Evolutionary conservation across 306 rosid genomes (phyloP).

Genomic region (Rosa chinensis): DNA sequence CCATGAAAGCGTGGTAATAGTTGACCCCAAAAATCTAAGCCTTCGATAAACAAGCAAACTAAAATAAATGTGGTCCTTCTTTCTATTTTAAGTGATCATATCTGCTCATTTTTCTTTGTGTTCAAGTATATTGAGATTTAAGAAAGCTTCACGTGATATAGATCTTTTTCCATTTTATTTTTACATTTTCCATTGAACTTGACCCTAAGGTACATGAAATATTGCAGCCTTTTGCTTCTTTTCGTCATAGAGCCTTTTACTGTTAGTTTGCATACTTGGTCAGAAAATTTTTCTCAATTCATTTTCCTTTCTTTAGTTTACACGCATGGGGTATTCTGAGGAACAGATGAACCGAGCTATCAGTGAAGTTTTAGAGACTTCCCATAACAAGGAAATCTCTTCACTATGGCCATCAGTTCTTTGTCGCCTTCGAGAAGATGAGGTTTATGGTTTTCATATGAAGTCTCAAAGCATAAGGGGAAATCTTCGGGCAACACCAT

Average conservation of each 20-base stretch:
- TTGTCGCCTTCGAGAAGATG: constrained; percentile 70
- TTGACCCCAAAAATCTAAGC: not conserved
- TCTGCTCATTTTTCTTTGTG: not conserved
- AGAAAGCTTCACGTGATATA: not conserved
- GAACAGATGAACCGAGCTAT: constrained; percentile 62
- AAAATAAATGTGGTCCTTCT: not conserved
- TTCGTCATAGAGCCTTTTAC: not conserved
- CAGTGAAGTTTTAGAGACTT: constrained; percentile 53
- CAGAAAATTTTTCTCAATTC: not conserved
- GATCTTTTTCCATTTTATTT: not conserved
- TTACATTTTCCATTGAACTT: not conserved
- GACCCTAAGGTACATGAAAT: not conserved
- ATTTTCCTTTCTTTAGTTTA: constrained; percentile 46
- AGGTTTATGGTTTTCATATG: constrained; percentile 59
- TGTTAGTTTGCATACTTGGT: not conserved
- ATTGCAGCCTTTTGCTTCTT: not conserved
- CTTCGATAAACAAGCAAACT: not conserved
- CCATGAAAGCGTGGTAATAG: not conserved
- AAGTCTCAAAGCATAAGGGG: constrained; percentile 35
- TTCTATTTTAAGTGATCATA: not conserved
- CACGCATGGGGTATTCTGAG: constrained; percentile 76
- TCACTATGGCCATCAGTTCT: constrained; percentile 81
- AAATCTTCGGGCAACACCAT: constrained; percentile 16
- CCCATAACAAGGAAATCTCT: constrained; percentile 55
- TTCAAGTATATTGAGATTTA: not conserved